phyloP scores from a whole-genome alignment of 2,329 filamentous ascomycete species.

The Xylaria multiplex region DNA sequence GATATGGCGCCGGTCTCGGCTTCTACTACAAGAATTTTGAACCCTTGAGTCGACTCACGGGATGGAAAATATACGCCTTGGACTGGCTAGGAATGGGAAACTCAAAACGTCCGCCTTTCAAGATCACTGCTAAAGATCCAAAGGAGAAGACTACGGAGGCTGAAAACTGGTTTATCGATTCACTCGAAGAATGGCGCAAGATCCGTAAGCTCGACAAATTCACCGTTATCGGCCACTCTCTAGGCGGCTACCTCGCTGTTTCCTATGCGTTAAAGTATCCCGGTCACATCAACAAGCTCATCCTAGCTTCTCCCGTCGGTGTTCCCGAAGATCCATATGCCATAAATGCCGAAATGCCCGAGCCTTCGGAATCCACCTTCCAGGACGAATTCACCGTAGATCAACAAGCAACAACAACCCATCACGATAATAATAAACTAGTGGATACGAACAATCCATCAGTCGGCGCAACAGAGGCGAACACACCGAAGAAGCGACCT shows the following conservation, averaged over 20 bases:
- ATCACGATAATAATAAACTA: constrained; percentile 50
- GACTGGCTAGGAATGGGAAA: constrained; percentile 96
- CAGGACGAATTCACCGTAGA: constrained; percentile 83
- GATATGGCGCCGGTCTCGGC: constrained; percentile 93
- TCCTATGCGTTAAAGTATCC: constrained; percentile 98
- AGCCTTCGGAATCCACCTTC: constrained; percentile 77
- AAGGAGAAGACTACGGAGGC: constrained; percentile 86
- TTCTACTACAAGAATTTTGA: constrained; percentile 99
- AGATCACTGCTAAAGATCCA: constrained; percentile 82
- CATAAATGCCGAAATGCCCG: constrained; percentile 80
- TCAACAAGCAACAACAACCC: constrained; percentile 58
- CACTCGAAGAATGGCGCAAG: constrained; percentile 93
- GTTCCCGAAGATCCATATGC: constrained; percentile 95
- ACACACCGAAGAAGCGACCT: constrained; percentile 59
- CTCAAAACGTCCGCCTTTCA: constrained; percentile 84
- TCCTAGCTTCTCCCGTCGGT: constrained; percentile 92
- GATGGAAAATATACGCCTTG: constrained; percentile 92
- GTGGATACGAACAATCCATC: constrained; percentile 52
- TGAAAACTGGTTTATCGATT: constrained; percentile 95
- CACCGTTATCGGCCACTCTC: constrained; percentile 89
- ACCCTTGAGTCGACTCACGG: constrained; percentile 77
- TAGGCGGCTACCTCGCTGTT: constrained; percentile 94
- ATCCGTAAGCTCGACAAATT: constrained; percentile 91
- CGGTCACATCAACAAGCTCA: constrained; percentile 92
- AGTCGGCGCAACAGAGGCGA: constrained; percentile 42